phyloP scores from a whole-genome alignment of 768 basidiomycete species.

The Rhizopogon roseolus region DNA sequence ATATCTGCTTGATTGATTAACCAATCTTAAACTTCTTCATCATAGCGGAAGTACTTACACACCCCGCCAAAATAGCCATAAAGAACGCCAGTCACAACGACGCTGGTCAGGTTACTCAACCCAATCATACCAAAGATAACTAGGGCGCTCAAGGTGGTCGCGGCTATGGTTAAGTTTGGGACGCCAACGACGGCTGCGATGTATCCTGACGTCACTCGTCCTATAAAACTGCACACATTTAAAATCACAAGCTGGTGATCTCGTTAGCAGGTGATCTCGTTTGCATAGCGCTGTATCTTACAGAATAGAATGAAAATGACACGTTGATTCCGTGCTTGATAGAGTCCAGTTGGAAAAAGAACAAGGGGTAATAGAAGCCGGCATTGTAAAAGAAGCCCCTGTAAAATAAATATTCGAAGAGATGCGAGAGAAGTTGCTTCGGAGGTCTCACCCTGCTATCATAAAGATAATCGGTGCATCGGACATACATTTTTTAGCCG shows the following conservation, averaged over 20 bases:
- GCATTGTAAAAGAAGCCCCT: conserved; percentile 19
- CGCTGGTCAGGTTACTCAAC: neutral
- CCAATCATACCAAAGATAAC: conserved; percentile 32
- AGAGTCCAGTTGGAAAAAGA: conserved; percentile 54
- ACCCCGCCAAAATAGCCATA: too few species aligned
- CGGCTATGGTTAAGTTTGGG: conserved; percentile 35
- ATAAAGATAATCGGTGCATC: too few species aligned
- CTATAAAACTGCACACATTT: conserved; percentile 31
- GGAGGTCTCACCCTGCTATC: too few species aligned
- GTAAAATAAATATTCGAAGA: neutral
- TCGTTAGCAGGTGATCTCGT: neutral
- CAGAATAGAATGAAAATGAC: conserved; percentile 53
- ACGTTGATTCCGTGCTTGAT: conserved; percentile 40
- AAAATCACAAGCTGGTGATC: conserved; percentile 31
- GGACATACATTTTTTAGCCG: too few species aligned
- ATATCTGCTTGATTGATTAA: conserved; percentile 25
- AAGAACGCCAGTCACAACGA: too few species aligned
- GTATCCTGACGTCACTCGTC: conserved; percentile 32
- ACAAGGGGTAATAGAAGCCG: conserved; percentile 46
- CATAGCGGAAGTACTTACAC: too few species aligned
- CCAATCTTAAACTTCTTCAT: neutral
- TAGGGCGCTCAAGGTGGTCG: conserved; percentile 26
- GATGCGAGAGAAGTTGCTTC: too few species aligned
- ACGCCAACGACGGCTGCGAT: conserved; percentile 36
- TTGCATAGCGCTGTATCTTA: conserved; percentile 15